Evolutionary conservation across 2,329 filamentous ascomycete genomes (phyloP).

Genomic region (Hypoxylon sp.): DNA sequence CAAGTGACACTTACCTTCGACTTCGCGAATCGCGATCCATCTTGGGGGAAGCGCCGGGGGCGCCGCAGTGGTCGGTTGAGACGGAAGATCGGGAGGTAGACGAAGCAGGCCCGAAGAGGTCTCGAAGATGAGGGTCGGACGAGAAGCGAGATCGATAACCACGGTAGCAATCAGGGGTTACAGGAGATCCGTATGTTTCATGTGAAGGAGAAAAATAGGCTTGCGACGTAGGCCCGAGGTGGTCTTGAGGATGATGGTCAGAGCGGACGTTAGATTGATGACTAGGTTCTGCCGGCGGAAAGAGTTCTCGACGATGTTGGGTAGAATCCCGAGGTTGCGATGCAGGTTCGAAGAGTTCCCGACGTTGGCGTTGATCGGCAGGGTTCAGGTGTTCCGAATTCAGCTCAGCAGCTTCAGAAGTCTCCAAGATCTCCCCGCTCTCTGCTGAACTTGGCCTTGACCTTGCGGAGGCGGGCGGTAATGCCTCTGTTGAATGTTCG

Average conservation of each 20-base stretch:
- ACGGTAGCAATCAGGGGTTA: neutral
- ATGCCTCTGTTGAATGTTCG: neutral
- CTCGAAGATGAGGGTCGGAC: neutral
- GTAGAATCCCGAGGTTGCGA: neutral
- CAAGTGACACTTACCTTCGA: constrained; percentile 45
- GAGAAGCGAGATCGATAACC: neutral
- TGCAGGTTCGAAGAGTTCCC: neutral
- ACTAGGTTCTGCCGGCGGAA: neutral
- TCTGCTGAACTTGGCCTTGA: neutral
- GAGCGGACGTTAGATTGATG: neutral
- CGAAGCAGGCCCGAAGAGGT: neutral
- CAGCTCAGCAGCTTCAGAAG: neutral
- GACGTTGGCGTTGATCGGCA: no score
- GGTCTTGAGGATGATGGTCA: neutral
- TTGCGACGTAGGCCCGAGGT: no score
- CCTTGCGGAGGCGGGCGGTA: neutral
- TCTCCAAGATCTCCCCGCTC: neutral
- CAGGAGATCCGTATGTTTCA: neutral
- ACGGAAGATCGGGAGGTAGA: neutral
- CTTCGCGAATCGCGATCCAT: constrained; percentile 53
- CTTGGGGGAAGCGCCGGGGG: neutral
- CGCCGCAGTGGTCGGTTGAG: neutral
- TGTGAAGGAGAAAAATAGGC: no score
- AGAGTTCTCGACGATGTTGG: neutral
- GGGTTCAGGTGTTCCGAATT: neutral